Conservation (phyloP, 305 asterid species). For the Euphrasia arctica region DNA sequence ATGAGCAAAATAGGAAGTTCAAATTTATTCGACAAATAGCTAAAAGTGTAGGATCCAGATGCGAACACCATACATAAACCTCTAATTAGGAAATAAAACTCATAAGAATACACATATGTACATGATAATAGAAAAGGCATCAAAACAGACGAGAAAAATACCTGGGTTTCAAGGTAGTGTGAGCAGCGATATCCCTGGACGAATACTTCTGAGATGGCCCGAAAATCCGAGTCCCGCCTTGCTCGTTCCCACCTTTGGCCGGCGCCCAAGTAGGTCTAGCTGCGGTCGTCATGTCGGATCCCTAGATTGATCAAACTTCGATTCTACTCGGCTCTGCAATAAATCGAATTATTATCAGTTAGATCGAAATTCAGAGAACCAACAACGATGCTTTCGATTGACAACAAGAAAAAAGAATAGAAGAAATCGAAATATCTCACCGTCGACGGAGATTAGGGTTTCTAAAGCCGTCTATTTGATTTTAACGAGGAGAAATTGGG, state of each 20-base stretch:
- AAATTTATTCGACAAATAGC: neutral
- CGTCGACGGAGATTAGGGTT: slow-evolving; percentile 8
- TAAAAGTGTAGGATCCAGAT: neutral
- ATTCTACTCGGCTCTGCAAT: slow-evolving; percentile 10
- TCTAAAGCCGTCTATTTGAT: neutral
- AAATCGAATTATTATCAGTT: neutral
- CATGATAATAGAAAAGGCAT: neutral
- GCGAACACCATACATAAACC: neutral
- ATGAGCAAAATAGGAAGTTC: slow-evolving; percentile 1
- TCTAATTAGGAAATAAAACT: neutral
- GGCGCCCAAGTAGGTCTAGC: slow-evolving; percentile 99
- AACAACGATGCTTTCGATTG: neutral
- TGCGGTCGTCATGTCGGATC: slow-evolving; percentile 73
- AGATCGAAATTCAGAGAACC: neutral
- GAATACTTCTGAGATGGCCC: slow-evolving; percentile 96
- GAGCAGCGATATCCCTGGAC: slow-evolving; percentile 88
- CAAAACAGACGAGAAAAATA: slow-evolving; percentile 16
- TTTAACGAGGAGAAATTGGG: neutral
- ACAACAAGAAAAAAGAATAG: too few relatives aligned
- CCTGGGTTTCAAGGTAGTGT: slow-evolving; percentile 92
- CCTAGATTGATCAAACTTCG: slow-evolving; percentile 24
- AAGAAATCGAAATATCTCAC: neutral
- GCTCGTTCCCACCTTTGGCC: slow-evolving; percentile 95
- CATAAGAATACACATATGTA: neutral
- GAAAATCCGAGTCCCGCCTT: slow-evolving; percentile 89